phyloP scores from a whole-genome alignment of 164 flowering plant species.

The Warburgia ugandensis region DNA sequence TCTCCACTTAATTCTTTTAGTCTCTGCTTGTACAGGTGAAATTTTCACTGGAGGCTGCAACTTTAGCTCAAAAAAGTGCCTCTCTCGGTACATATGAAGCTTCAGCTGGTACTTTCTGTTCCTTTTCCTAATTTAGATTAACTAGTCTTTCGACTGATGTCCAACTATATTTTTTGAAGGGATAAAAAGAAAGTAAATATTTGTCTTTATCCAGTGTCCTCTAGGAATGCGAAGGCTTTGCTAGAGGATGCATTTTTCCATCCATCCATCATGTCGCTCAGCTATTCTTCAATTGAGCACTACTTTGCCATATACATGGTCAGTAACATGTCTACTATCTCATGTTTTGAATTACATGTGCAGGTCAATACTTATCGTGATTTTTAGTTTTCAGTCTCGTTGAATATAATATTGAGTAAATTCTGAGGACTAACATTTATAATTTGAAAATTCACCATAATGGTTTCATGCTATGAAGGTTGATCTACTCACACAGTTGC shows the following conservation, averaged over 20 bases:
- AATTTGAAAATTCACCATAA: no score
- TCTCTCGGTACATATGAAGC: slow-evolving; percentile 61
- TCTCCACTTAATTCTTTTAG: background rate
- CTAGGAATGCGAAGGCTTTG: slow-evolving; percentile 72
- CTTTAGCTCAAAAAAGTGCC: slow-evolving; percentile 57
- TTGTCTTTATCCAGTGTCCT: slow-evolving; percentile 46
- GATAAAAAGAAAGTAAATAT: slow-evolving; percentile 5
- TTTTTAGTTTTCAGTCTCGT: background rate
- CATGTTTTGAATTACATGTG: background rate
- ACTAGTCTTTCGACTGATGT: no score
- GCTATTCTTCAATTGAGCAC: slow-evolving; percentile 93
- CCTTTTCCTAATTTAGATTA: no score
- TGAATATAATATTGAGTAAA: no score
- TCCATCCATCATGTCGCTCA: slow-evolving; percentile 95
- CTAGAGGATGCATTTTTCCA: slow-evolving; percentile 97
- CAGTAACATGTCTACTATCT: slow-evolving; percentile 23
- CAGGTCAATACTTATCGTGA: background rate
- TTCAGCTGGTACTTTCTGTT: slow-evolving; percentile 53
- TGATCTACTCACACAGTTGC: no score
- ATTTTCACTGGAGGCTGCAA: slow-evolving; percentile 82
- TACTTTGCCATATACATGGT: slow-evolving; percentile 96
- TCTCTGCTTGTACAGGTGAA: slow-evolving; percentile 49
- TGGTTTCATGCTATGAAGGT: no score
- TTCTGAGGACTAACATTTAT: no score
- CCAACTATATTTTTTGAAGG: background rate